Base-by-base conservation (phyloP, 805 yeast species). In the Spathaspora sp. region DNA sequence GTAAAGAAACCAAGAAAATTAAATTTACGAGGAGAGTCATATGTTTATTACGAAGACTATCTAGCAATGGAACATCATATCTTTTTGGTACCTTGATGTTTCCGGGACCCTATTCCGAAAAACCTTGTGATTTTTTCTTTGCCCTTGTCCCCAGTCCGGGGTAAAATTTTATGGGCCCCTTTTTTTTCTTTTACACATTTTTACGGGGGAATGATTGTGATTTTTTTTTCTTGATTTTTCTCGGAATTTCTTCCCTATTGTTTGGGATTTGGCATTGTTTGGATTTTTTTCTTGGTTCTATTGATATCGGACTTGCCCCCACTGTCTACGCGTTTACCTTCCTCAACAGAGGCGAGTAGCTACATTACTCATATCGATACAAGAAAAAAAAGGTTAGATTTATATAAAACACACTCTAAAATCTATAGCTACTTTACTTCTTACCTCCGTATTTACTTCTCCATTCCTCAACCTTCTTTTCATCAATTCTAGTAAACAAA, bases 401-500 rank as follows among this genome's bases (percentile, higher is more conserved):
- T 20, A 42, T 16, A 3, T 19, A 42, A 42, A 23, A 3, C 3
- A 3, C 29, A 19, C 11, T 14, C 44, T 40, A 40, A 40, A 18
- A 40, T 45, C 42, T 50, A 44, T 54, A 57, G 58, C 46, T 48
- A 48, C 64, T 86, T 86, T 12, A 12, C 32, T 86, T 86, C 59
- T 82, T 77, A 45, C 97, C 98, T 54, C 97, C 96, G 64, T 87
- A 94, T 68, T 81, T 79, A 50, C 75, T 70, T 75, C 96, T 86
- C 96, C 97, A 90, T 63, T 82, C 87, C 9, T 82, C 94, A 55
- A 92, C 78, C 77, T 87, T 86, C 73, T 84, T 84, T 63, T 89
- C 96, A 58, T 93, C 98, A 60, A 94, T 94, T 75, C 97, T 85
- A 64, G 79, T 81, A 80, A 94, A 94, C 73, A 94, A 77, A 72